Percentiles rank a stretch among this genome's conserved stretches.
Evolutionary conservation across 805 yeast genomes (phyloP).

Genomic region (Dipodascopsis tothii): DNA sequence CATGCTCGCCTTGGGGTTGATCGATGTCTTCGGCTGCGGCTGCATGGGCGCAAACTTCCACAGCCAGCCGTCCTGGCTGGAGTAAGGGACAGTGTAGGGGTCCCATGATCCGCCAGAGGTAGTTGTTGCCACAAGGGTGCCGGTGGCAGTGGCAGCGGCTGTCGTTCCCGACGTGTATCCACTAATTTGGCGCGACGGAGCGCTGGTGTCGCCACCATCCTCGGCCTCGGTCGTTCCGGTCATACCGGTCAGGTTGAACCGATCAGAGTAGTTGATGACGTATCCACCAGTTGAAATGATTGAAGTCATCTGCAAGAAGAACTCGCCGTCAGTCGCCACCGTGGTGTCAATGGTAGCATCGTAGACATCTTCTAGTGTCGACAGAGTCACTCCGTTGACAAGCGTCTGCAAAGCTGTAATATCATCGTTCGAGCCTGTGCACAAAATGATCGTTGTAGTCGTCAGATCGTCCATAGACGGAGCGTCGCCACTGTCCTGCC

Average conservation of each 20-base stretch:
- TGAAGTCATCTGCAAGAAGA: constrained; percentile 63
- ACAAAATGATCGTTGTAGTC: constrained; percentile 47
- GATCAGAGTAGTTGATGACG: constrained; percentile 58
- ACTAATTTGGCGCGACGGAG: constrained; percentile 36
- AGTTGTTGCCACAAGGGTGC: constrained; percentile 35
- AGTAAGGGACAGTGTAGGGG: constrained; percentile 65
- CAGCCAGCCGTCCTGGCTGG: constrained; percentile 61
- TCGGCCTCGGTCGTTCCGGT: constrained; percentile 44
- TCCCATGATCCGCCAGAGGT: constrained; percentile 27
- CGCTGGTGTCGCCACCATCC: constrained; percentile 42
- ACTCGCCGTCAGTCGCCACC: constrained; percentile 56
- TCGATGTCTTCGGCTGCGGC: constrained; percentile 65
- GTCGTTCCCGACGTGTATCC: constrained; percentile 31
- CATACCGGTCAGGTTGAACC: constrained; percentile 67
- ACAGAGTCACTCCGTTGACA: constrained; percentile 29
- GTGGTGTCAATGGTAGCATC: constrained; percentile 29
- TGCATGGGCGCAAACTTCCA: constrained; percentile 91
- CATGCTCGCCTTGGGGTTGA: constrained; percentile 54
- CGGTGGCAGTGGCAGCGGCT: constrained; percentile 35
- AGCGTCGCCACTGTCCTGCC: constrained; percentile 49
- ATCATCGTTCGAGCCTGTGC: constrained; percentile 56
- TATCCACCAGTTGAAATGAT: constrained; percentile 36
- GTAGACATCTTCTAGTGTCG: constrained; percentile 32
- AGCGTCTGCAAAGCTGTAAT: constrained; percentile 36
- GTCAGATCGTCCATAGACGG: constrained; percentile 43